Conservation (phyloP, 345 rosid species). For the Corymbia maculata region DNA sequence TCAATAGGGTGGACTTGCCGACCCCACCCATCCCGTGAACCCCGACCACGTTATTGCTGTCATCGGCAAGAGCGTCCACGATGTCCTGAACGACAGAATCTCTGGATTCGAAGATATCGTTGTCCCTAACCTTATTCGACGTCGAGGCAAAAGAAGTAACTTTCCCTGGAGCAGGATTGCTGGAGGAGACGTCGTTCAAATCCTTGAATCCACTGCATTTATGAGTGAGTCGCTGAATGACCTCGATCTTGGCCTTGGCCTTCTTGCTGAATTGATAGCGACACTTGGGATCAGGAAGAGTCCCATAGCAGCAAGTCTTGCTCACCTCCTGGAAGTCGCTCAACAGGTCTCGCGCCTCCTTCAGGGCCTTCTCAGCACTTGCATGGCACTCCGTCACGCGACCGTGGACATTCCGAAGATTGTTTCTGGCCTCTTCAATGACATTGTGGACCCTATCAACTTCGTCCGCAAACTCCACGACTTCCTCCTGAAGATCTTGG, state of each 20-base stretch:
- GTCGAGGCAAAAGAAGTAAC: not conserved
- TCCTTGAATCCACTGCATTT: not conserved
- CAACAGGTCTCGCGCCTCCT: too few species aligned
- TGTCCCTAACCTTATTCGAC: rapidly evolving
- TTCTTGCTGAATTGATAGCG: not conserved
- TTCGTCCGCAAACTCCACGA: rapidly evolving
- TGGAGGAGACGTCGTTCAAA: too few species aligned
- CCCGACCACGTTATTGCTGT: not conserved
- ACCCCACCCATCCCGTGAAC: not conserved
- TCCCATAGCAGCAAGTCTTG: too few species aligned
- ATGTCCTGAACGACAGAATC: rapidly evolving
- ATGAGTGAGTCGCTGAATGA: not conserved
- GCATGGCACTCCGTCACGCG: rapidly evolving
- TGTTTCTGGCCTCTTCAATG: too few species aligned
- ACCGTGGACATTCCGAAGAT: too few species aligned
- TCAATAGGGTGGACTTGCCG: not conserved
- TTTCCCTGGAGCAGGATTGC: not conserved
- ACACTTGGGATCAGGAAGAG: too few species aligned
- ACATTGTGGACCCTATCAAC: too few species aligned
- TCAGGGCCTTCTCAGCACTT: too few species aligned
- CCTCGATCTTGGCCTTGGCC: not conserved
- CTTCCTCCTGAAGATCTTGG: too few species aligned
- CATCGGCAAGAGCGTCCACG: rapidly evolving
- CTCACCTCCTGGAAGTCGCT: rapidly evolving
- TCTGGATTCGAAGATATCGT: not conserved